phyloP scores from a whole-genome alignment of 176 grass and related monocot genomes.

The Puya raimondii region DNA sequence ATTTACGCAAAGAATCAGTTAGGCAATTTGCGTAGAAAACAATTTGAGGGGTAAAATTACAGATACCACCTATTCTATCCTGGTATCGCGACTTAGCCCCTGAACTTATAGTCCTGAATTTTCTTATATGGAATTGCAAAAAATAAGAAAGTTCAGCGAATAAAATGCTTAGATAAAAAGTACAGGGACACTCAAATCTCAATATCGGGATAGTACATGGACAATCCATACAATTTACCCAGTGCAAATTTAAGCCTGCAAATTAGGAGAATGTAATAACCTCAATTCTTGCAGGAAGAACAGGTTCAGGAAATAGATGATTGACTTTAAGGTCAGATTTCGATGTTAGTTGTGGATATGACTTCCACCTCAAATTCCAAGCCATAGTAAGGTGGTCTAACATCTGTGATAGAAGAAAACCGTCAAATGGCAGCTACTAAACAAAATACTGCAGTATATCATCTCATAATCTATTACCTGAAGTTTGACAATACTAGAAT shows the following conservation, averaged over 20 bases:
- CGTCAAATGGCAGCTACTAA: neutral
- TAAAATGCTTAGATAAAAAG: constrained; percentile 3
- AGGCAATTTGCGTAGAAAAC: neutral
- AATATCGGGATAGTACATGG: too few species aligned
- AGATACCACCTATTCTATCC: too few species aligned
- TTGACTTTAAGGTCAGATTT: constrained; percentile 19
- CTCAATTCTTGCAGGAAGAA: constrained; percentile 50
- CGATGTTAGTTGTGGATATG: constrained; percentile 28
- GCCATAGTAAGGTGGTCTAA: constrained; percentile 75
- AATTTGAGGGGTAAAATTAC: too few species aligned
- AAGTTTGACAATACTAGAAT: constrained; percentile 72
- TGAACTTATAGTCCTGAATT: too few species aligned
- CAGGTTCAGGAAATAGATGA: constrained; percentile 33
- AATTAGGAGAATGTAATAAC: constrained; percentile 23
- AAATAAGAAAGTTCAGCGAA: neutral
- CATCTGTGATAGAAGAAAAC: constrained; percentile 47
- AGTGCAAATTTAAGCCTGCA: too few species aligned
- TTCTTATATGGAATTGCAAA: neutral
- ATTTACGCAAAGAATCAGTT: constrained; percentile 13
- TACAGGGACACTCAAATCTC: too few species aligned
- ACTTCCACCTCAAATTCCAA: constrained; percentile 71
- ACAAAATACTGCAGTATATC: neutral
- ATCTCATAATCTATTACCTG: constrained; percentile 37
- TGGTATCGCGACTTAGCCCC: too few species aligned
- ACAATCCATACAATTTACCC: too few species aligned